Percentiles rank a stretch among this genome's conserved stretches.
These are phyloP conservation scores for Lactarius hatsudake DNA, from an alignment of 768 basidiomycete species.

Conservation along the genomic window DNA sequence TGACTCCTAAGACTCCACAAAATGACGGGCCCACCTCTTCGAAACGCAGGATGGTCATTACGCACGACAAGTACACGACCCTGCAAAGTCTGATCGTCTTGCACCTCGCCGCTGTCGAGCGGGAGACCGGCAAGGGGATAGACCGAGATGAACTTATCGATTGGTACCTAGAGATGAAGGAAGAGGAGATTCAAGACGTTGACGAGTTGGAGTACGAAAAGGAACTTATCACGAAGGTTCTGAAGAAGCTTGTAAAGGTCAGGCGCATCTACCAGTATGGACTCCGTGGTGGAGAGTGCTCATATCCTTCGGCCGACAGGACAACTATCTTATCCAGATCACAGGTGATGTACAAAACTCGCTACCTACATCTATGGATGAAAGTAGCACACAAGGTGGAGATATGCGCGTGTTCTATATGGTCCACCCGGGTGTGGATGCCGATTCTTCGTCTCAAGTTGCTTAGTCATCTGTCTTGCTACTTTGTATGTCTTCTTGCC, in stretches of 20 bases:
- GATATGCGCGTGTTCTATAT: constrained; percentile 78
- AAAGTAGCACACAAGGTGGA: constrained; percentile 54
- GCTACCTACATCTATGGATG: constrained; percentile 58
- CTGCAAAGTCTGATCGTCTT: constrained; percentile 87
- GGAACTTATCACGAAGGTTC: constrained; percentile 84
- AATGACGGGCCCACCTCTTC: constrained; percentile 42
- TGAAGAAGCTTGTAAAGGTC: constrained; percentile 90
- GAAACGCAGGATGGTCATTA: constrained; percentile 84
- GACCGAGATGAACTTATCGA: constrained; percentile 91
- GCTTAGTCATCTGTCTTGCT: constrained; percentile 21
- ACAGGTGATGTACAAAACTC: constrained; percentile 82
- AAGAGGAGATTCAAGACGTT: constrained; percentile 75
- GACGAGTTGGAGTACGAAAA: constrained; percentile 90
- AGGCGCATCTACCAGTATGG: constrained; percentile 23
- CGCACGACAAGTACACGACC: constrained; percentile 91
- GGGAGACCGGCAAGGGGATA: constrained; percentile 69
- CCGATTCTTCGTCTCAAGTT: constrained; percentile 39
- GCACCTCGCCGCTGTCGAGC: constrained; percentile 75
- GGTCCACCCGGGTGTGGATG: constrained; percentile 87
- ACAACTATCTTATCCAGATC: constrained; percentile 81
- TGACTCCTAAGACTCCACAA: constrained; percentile 28
- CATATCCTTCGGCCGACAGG: constrained; percentile 43
- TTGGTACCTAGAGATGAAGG: constrained; percentile 93
- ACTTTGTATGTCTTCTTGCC: constrained; percentile 10
- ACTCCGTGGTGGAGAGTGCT: neutral